Conservation (phyloP, 805 yeast species). For the Candida orba region DNA sequence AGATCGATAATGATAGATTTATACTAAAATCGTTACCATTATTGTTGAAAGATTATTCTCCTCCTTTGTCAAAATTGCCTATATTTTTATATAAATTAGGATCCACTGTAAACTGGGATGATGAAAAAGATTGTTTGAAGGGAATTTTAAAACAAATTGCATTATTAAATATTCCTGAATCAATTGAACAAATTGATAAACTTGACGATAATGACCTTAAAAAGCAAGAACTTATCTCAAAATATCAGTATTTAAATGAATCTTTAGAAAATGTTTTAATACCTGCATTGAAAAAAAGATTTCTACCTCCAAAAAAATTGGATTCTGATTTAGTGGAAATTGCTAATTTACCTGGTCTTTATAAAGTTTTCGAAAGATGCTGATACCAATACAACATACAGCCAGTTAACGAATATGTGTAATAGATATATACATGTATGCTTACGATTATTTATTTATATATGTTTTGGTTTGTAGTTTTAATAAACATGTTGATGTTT, state of each 20-base stretch:
- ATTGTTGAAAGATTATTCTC: slow-evolving; percentile 54
- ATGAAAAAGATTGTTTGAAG: slow-evolving; percentile 61
- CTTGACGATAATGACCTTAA: slow-evolving; percentile 17
- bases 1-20: slow-evolving; percentile 22
- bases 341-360: slow-evolving; percentile 87
- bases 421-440: too few species aligned
- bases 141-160: slow-evolving; percentile 67
- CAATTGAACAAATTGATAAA: slow-evolving; percentile 27
- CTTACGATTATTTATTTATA: too few species aligned
- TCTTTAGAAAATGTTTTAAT: slow-evolving; percentile 52
- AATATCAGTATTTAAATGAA: slow-evolving; percentile 27
- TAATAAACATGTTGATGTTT: too few species aligned
- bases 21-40: slow-evolving; percentile 55
- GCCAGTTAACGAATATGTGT: neutral
- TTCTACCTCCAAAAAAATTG: slow-evolving; percentile 55
- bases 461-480: too few species aligned
- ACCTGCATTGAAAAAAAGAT: slow-evolving; percentile 54
- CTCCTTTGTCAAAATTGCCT: slow-evolving; percentile 58
- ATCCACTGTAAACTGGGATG: slow-evolving; percentile 50
- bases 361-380: slow-evolving; percentile 90
- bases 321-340: slow-evolving; percentile 62
- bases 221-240: slow-evolving; percentile 20
- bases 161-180: slow-evolving; percentile 61
- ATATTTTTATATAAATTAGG: slow-evolving; percentile 59
- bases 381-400: slow-evolving; percentile 20